Conservation (phyloP, 495 filamentous ascomycete genomes). For the Staphylotrichum tortipilum region DNA sequence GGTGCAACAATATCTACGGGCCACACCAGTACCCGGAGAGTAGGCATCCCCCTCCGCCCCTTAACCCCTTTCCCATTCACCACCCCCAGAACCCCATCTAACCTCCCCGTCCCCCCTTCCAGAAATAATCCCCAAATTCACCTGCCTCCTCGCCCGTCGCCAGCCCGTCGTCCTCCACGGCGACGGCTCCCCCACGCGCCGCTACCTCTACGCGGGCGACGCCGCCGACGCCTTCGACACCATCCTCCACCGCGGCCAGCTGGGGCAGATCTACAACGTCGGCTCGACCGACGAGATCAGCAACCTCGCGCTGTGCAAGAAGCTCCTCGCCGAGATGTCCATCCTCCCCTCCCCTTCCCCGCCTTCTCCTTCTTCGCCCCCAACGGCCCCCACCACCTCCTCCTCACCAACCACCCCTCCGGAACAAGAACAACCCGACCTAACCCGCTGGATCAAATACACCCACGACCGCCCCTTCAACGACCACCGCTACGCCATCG, state of each 20-base stretch:
- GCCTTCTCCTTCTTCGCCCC: background rate
- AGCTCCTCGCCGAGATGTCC: constrained; percentile 47
- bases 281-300: constrained; percentile 59
- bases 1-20: constrained; percentile 73
- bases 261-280: constrained; percentile 67
- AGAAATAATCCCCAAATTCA: constrained; percentile 75
- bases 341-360: constrained; percentile 16
- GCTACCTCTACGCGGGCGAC: constrained; percentile 64
- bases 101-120: background rate
- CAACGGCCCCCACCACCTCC: background rate
- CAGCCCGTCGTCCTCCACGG: constrained; percentile 60
- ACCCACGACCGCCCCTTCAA: constrained; percentile 66
- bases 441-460: constrained; percentile 51
- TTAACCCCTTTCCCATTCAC: background rate
- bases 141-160: constrained; percentile 48
- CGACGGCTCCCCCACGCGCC: constrained; percentile 55
- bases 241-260: constrained; percentile 58
- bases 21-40: constrained; percentile 74
- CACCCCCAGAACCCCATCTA: too few relatives aligned
- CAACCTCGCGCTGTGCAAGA: constrained; percentile 49
- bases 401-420: background rate
- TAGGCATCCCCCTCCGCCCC: constrained; percentile 27
- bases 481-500: constrained; percentile 60
- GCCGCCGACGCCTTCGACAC: constrained; percentile 72
- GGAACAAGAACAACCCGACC: constrained; percentile 28